A percentile compares a stretch with the other conserved stretches of the same genome.
phyloP scores from a whole-genome alignment of 345 rosid species.

The Eucalyptus shirleyi region DNA sequence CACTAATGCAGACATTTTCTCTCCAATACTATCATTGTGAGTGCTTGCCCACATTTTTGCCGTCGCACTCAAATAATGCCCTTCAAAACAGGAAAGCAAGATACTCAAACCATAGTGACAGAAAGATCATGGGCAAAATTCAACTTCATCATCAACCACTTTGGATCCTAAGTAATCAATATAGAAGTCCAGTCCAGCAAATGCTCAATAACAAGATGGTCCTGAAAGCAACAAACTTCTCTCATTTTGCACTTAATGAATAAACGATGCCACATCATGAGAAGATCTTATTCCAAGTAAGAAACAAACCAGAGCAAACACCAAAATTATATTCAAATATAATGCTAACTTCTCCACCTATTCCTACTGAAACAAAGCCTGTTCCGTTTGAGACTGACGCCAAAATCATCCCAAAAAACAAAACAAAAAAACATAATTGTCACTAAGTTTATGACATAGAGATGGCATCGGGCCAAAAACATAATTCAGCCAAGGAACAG shows the following conservation, averaged over 20 bases:
- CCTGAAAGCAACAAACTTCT: not conserved
- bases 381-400: not conserved
- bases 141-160: not conserved
- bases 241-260: not conserved
- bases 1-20: slow-evolving; percentile 60
- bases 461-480: not conserved
- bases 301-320: not conserved
- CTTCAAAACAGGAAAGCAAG: slow-evolving; percentile 22
- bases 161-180: not conserved
- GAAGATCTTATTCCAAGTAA: not conserved
- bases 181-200: not conserved
- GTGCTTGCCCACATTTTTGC: slow-evolving; percentile 97
- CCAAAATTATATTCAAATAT: not conserved
- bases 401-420: not conserved
- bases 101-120: not conserved
- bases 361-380: not conserved
- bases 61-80: slow-evolving; percentile 94
- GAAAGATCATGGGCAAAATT: not conserved
- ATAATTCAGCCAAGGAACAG: not conserved
- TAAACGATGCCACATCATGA: not conserved
- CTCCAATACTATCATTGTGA: slow-evolving; percentile 50
- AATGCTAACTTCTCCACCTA: not conserved
- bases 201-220: not conserved
- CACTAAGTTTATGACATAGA: not conserved
- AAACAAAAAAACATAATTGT: not conserved